Base-by-base conservation (phyloP, 23 red algal species). In the Gracilaria gracilis region DNA sequence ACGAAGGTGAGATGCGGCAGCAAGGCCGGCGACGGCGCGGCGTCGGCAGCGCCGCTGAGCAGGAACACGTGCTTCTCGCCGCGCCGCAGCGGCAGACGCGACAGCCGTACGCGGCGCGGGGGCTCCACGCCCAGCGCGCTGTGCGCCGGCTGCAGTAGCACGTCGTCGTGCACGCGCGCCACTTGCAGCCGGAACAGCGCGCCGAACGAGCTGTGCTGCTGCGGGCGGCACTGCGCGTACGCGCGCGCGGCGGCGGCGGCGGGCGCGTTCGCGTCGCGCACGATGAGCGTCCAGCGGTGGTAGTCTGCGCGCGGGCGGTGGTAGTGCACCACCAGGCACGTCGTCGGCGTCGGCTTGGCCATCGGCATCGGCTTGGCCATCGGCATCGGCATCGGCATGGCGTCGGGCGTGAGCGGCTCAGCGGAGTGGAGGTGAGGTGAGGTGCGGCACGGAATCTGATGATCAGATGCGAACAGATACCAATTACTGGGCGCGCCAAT, bases 291-390 rank as follows among this genome's bases (percentile, higher is more conserved):
- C 87, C 87, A 90, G 12, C 16, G n/a, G 37, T 90, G 74, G 54
- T 77, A 64, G 27, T 77, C 47, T 34, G 21, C 46, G 17, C 44
- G 34, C 27, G 76, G 35, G 39, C 87, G 87, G 61, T 90, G 74
- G 74, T 90, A 90, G 33, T 90, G 87, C n/a, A 90, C 65, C 12
- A 86, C 62, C 11, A 86, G 82, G 27, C 32, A 28, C 25, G n/a
- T n/a, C n/a, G n/a, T n/a, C n/a, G n/a, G n/a, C n/a, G n/a, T n/a
- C n/a, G n/a, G n/a, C n/a, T n/a, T n/a, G n/a, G n/a, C n/a, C n/a
- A n/a, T n/a, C n/a, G n/a, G n/a, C n/a, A n/a, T n/a, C n/a, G n/a
- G n/a, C n/a, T n/a, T n/a, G n/a, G n/a, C n/a, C n/a, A n/a, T n/a
- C n/a, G n/a, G n/a, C n/a, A 37, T 27, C 15, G 78, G 13, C 71